A percentile compares a stretch with the other conserved stretches of the same genome.
Evolutionary conservation across 495 filamentous ascomycete species (phyloP).

Genomic region (Oleoguttula mirabilis): DNA sequence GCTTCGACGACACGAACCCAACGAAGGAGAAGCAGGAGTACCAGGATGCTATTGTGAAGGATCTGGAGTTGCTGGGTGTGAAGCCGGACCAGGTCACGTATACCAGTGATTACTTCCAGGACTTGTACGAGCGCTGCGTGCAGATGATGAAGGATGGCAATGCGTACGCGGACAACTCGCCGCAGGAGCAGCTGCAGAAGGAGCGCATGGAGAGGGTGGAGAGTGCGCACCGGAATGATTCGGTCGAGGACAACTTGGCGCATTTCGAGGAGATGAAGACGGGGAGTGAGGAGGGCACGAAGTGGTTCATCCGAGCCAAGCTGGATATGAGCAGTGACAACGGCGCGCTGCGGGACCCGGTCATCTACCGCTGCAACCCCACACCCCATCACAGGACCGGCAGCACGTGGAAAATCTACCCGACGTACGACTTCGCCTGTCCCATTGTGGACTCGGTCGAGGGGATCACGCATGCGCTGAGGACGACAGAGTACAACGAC

Average conservation of each 20-base stretch:
- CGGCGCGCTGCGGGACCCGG: slow-evolving; percentile 80
- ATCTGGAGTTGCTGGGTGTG: slow-evolving; percentile 75
- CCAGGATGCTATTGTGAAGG: slow-evolving; percentile 76
- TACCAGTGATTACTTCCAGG: slow-evolving; percentile 84
- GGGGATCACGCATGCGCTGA: slow-evolving; percentile 86
- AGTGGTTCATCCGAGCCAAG: slow-evolving; percentile 82
- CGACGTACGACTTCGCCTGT: slow-evolving; percentile 89
- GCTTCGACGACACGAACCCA: slow-evolving; percentile 91
- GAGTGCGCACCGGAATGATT: slow-evolving; percentile 61
- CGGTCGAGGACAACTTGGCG: slow-evolving; percentile 66
- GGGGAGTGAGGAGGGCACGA: slow-evolving; percentile 58
- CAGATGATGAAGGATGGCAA: slow-evolving; percentile 70
- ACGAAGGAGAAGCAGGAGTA: slow-evolving; percentile 88
- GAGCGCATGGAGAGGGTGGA: slow-evolving; percentile 66
- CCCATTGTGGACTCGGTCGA: slow-evolving; percentile 84
- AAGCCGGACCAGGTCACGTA: slow-evolving; percentile 66
- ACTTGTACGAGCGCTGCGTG: slow-evolving; percentile 67
- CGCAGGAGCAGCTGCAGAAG: slow-evolving; percentile 71
- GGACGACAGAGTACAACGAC: slow-evolving; percentile 95
- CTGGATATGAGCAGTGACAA: slow-evolving; percentile 73
- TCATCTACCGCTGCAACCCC: slow-evolving; percentile 84
- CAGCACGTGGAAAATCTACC: slow-evolving; percentile 84
- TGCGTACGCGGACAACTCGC: slow-evolving; percentile 83
- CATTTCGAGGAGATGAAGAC: slow-evolving; percentile 84
- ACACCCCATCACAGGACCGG: slow-evolving; percentile 84